These are phyloP conservation scores for Barbatosphaeria neglecta DNA, from an alignment of 495 filamentous ascomycete genomes.

Conservation along the genomic window DNA sequence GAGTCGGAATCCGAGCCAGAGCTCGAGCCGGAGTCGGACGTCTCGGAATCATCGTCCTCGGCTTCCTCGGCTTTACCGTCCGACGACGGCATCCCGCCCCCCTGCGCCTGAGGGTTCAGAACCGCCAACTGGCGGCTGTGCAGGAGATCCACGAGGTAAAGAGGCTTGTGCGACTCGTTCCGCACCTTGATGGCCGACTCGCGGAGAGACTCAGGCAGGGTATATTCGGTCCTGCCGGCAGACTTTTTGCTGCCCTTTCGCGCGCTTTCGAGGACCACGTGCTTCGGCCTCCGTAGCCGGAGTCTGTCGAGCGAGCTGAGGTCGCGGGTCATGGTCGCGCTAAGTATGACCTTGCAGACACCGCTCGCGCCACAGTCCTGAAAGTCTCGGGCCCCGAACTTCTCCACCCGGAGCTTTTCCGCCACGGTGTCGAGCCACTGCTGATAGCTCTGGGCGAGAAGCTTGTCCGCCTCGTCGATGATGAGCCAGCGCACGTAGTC, in stretches of 20 bases:
- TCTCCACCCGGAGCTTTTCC: conserved; percentile 38
- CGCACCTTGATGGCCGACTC: conserved; percentile 67
- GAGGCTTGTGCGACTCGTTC: conserved; percentile 68
- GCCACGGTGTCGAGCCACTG: conserved; percentile 75
- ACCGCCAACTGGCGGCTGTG: conserved; percentile 22
- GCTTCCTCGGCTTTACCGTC: conserved; percentile 16
- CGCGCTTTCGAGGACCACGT: conserved; percentile 59
- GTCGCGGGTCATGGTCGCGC: conserved; percentile 89
- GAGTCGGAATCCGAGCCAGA: conserved; percentile 6
- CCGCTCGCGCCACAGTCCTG: conserved; percentile 36
- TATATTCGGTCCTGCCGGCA: conserved; percentile 26
- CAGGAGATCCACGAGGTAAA: conserved; percentile 62
- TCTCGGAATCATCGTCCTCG: conserved; percentile 11
- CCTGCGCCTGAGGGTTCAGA: not conserved
- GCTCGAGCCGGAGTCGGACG: conserved; percentile 7
- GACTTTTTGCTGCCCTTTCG: conserved; percentile 18
- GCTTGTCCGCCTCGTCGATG: conserved; percentile 87
- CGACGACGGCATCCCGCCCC: conserved; percentile 12
- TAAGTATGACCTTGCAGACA: conserved; percentile 65
- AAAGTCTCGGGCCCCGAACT: conserved; percentile 28
- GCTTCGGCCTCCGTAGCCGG: conserved; percentile 57
- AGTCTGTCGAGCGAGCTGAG: conserved; percentile 65
- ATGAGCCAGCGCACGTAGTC: conserved; percentile 72
- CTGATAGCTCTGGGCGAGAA: conserved; percentile 86
- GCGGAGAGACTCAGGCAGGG: conserved; percentile 54